Evolutionary conservation across 2,329 filamentous ascomycete species (phyloP).

Genomic region (Malbranchea zuffiana): DNA sequence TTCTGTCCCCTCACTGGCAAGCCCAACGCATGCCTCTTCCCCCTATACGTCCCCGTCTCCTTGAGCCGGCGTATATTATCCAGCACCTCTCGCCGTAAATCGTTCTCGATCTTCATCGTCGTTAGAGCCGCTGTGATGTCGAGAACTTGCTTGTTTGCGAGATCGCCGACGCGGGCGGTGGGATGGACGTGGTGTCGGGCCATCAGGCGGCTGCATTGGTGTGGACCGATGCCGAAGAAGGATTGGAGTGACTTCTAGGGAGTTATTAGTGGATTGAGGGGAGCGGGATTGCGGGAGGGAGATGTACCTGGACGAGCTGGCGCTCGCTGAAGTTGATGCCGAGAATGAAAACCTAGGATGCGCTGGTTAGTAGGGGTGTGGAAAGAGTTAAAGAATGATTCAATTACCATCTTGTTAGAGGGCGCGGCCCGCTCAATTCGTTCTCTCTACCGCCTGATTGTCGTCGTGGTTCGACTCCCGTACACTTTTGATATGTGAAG

Average conservation of each 20-base stretch:
- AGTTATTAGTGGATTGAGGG: not conserved
- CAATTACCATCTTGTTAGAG: slow-evolving; percentile 5
- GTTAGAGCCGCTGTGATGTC: slow-evolving; percentile 76
- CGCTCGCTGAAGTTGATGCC: slow-evolving; percentile 76
- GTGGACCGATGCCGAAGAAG: slow-evolving; percentile 76
- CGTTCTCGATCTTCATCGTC: slow-evolving; percentile 88
- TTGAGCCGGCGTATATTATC: slow-evolving; percentile 79
- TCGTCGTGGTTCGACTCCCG: too few relatives aligned
- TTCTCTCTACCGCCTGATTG: too few relatives aligned
- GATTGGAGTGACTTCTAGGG: slow-evolving; percentile 51
- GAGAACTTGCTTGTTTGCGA: slow-evolving; percentile 66
- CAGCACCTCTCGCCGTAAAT: slow-evolving; percentile 62
- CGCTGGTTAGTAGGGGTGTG: not conserved
- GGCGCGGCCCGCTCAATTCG: too few relatives aligned
- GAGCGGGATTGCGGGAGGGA: not conserved
- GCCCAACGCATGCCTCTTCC: slow-evolving; percentile 82
- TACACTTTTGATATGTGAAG: not conserved
- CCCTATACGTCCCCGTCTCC: slow-evolving; percentile 84
- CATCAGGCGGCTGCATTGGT: slow-evolving; percentile 62
- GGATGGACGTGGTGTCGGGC: slow-evolving; percentile 84
- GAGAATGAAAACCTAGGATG: slow-evolving; percentile 63
- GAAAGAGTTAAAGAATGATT: not conserved
- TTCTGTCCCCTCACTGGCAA: slow-evolving; percentile 83
- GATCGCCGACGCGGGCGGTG: slow-evolving; percentile 61
- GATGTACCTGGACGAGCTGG: slow-evolving; percentile 66